phyloP scores from a whole-genome alignment of 768 basidiomycete genomes.

The Rhizopogon vulgaris region DNA sequence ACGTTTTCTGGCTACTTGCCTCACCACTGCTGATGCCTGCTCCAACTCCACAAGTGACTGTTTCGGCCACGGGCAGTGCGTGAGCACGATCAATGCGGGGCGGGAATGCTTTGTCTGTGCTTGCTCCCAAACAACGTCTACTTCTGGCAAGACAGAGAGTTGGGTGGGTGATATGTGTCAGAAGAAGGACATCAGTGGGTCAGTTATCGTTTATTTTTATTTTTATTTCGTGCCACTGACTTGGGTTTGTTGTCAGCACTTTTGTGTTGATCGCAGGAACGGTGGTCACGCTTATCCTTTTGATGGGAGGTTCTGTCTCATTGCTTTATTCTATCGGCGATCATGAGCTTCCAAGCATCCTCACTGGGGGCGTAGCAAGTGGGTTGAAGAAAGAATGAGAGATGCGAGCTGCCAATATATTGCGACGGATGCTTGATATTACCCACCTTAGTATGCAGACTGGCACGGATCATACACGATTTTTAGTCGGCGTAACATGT shows the following conservation, averaged over 20 bases:
- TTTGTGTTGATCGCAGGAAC: conserved; percentile 74
- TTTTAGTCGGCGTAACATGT: background rate
- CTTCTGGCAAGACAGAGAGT: conserved; percentile 46
- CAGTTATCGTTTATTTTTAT: conserved; percentile 24
- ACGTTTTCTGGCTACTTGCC: conserved; percentile 58
- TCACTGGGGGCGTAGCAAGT: conserved; percentile 52
- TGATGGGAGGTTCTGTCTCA: conserved; percentile 62
- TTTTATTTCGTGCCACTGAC: background rate
- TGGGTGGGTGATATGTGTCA: conserved; percentile 80
- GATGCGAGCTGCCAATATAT: background rate
- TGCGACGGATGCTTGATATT: background rate
- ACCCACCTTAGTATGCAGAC: background rate
- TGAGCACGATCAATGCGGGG: conserved; percentile 53
- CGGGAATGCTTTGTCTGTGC: conserved; percentile 43
- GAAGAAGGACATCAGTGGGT: conserved; percentile 78
- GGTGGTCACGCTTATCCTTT: conserved; percentile 52
- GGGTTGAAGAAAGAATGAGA: conserved; percentile 47
- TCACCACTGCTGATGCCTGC: conserved; percentile 47
- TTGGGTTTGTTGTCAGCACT: conserved; percentile 37
- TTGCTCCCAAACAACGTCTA: conserved; percentile 42
- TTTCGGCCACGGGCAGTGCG: conserved; percentile 66
- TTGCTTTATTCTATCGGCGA: conserved; percentile 59
- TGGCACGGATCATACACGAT: background rate
- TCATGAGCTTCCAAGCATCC: conserved; percentile 65
- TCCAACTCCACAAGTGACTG: conserved; percentile 57